Conservation (phyloP, 2,329 filamentous ascomycete genomes). For the Alternaria novae-zelandiae region DNA sequence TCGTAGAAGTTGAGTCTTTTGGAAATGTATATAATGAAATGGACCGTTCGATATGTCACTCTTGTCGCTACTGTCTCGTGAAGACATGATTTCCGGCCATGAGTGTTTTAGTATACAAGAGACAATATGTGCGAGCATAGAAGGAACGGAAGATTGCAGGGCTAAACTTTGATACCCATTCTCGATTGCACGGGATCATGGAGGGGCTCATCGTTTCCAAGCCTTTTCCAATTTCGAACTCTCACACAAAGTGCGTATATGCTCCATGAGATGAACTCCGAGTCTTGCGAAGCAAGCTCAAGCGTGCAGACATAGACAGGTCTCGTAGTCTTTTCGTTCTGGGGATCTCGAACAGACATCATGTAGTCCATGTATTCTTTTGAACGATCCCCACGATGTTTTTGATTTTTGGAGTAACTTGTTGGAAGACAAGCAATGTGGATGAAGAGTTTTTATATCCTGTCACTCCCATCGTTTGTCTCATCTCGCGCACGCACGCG, state of each 20-base stretch:
- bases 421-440: no score
- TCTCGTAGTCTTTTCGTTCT: no score
- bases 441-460: no score
- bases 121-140: neutral
- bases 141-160: neutral
- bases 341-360: no score
- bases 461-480: no score
- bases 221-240: neutral
- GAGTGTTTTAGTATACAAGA: neutral
- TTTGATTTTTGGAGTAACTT: no score
- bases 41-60: neutral
- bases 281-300: no score
- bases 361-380: no score
- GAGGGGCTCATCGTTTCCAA: neutral
- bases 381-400: no score
- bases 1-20: neutral
- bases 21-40: neutral
- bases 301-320: no score
- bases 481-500: no score
- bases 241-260: neutral
- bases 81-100: neutral
- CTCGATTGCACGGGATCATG: neutral
- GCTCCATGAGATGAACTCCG: neutral
- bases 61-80: neutral
- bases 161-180: neutral